These are phyloP conservation scores for Penicillium concentricum DNA, from an alignment of 2,329 filamentous ascomycete genomes.

Conservation along the genomic window DNA sequence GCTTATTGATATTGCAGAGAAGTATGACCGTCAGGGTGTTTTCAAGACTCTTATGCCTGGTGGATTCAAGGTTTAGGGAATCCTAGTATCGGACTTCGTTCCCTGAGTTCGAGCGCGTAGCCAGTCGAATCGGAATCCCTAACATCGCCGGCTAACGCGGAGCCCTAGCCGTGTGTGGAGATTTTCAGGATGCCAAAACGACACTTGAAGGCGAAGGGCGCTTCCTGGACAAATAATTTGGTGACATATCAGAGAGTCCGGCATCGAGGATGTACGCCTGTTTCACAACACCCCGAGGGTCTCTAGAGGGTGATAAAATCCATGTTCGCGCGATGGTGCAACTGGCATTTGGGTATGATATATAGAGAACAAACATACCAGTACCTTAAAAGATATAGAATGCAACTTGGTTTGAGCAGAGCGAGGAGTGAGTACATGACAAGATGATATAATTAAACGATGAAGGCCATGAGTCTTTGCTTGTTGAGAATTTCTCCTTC, in stretches of 20 bases:
- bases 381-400: not conserved
- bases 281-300: not conserved
- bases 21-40: conserved; percentile 39
- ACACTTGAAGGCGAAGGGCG: too few relatives aligned
- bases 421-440: not conserved
- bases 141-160: too few relatives aligned
- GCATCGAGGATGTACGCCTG: too few relatives aligned
- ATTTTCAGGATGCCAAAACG: too few relatives aligned
- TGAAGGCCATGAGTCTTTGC: conserved; percentile 21
- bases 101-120: too few relatives aligned
- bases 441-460: conserved; percentile 7
- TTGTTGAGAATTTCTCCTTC: conserved; percentile 35
- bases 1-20: conserved; percentile 31
- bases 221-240: too few relatives aligned
- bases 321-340: not conserved
- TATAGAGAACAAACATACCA: not conserved
- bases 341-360: not conserved
- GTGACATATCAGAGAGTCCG: too few relatives aligned
- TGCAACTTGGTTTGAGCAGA: not conserved
- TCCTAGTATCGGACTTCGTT: too few relatives aligned
- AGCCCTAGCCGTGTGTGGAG: too few relatives aligned
- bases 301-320: not conserved
- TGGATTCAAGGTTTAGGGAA: conserved; percentile 38
- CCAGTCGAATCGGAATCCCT: too few relatives aligned
- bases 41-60: conserved; percentile 41